Percentiles rank a stretch among this genome's conserved stretches.
These are phyloP conservation scores for Coemansia sp. DNA, from an alignment of 192 early-diverging fungal genomes.

Conservation along the genomic window DNA sequence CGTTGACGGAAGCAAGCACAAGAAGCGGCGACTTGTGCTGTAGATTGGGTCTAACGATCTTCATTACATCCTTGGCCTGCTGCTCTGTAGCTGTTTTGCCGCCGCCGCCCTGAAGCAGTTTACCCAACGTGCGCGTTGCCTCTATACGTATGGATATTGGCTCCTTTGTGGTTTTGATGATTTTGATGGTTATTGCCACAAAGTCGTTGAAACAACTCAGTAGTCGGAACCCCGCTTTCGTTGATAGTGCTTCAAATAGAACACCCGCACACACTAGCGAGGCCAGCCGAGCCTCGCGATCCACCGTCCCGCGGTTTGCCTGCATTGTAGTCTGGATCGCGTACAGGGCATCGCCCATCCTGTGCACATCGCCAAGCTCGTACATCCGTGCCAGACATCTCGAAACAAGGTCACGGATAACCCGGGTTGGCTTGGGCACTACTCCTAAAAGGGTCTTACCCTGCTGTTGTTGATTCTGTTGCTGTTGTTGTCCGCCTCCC, in stretches of 20 bases:
- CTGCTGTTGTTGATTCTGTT: constrained; percentile 54
- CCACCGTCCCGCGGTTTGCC: constrained; percentile 3
- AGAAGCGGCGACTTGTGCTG: constrained; percentile 67
- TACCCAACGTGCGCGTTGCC: constrained; percentile 62
- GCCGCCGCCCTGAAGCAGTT: constrained; percentile 67
- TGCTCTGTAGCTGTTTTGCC: constrained; percentile 70
- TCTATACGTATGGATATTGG: constrained; percentile 66
- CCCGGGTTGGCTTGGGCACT: constrained; percentile 34
- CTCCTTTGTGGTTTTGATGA: constrained; percentile 30
- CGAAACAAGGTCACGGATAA: constrained; percentile 37
- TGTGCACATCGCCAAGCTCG: constrained; percentile 39
- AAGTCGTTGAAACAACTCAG: constrained; percentile 55
- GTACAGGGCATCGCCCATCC: constrained; percentile 33
- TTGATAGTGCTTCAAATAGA: constrained; percentile 70
- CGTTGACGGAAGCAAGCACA: constrained; percentile 24
- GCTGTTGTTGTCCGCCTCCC: constrained; percentile 63
- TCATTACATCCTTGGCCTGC: constrained; percentile 71
- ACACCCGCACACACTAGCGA: constrained; percentile 74
- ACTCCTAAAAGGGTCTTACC: constrained; percentile 22
- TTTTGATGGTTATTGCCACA: constrained; percentile 17
- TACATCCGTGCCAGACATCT: constrained; percentile 30
- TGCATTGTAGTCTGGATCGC: constrained; percentile 32
- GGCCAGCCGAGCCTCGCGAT: constrained; percentile 34
- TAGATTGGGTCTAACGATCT: constrained; percentile 63
- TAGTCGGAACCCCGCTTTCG: constrained; percentile 45